phyloP scores from a whole-genome alignment of 352 stramenopile species.

The Globisporangium mamillatum region DNA sequence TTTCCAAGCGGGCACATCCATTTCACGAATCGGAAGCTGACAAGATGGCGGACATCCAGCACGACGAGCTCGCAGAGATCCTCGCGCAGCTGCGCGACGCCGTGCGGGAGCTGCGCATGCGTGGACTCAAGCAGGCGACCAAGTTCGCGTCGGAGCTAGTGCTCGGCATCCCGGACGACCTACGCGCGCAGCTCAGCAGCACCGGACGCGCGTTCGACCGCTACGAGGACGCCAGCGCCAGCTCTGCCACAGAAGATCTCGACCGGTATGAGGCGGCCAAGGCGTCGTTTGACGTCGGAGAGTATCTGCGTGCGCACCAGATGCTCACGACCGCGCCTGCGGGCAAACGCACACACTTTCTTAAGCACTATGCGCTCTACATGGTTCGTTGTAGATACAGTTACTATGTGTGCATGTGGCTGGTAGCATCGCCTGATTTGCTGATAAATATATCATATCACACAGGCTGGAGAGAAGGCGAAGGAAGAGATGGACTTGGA shows the following conservation, averaged over 20 bases:
- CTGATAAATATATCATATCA: neutral
- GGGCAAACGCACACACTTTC: conserved; percentile 49
- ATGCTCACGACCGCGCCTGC: conserved; percentile 27
- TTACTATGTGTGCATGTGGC: neutral
- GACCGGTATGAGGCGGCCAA: conserved; percentile 63
- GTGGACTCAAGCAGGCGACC: conserved; percentile 64
- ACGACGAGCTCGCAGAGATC: conserved; percentile 27
- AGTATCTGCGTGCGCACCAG: conserved; percentile 75
- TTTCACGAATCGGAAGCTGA: conserved; percentile 8
- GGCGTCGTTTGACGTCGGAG: conserved; percentile 64
- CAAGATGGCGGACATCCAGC: conserved; percentile 10
- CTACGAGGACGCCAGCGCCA: neutral
- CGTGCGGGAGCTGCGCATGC: conserved; percentile 44
- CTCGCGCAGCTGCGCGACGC: conserved; percentile 49
- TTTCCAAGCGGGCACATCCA: conserved; percentile 1
- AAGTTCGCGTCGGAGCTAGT: conserved; percentile 77
- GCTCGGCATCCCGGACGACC: conserved; percentile 51
- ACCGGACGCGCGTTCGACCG: conserved; percentile 11
- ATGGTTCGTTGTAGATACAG: conserved; percentile 27
- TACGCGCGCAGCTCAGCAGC: conserved; percentile 28
- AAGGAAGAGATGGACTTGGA: conserved; percentile 79
- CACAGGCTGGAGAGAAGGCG: conserved; percentile 70
- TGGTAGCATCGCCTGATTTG: neutral
- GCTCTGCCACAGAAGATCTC: conserved; percentile 14
- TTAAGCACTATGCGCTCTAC: conserved; percentile 76